Percentiles rank a stretch among this genome's conserved stretches.
Conservation (phyloP, 2,329 filamentous ascomycete species). For the Pseudopyrenochaeta lycopersici region DNA sequence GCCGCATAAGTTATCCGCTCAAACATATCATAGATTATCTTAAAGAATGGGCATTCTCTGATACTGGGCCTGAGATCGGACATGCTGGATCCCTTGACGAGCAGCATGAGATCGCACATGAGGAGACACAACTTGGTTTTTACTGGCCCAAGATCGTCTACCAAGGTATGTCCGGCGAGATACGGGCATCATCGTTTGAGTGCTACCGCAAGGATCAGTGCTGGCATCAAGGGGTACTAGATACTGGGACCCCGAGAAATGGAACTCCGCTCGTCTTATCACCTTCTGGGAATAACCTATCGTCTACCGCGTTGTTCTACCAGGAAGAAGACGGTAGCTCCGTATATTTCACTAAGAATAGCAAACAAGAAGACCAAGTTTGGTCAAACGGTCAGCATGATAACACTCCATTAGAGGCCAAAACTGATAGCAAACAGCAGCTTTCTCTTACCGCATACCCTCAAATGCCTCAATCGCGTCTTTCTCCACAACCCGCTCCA, state of each 20-base stretch:
- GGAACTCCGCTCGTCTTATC: constrained; percentile 16
- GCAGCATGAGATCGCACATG: constrained; percentile 22
- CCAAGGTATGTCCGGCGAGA: constrained; percentile 21
- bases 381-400: constrained; percentile 19
- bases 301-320: constrained; percentile 21
- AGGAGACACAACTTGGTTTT: constrained; percentile 14
- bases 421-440: constrained; percentile 11
- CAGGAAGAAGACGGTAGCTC: constrained; percentile 15
- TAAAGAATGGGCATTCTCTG: constrained; percentile 25
- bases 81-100: constrained; percentile 18
- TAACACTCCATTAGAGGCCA: neutral
- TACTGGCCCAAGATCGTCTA: constrained; percentile 27
- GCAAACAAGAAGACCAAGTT: neutral
- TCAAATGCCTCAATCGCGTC: constrained; percentile 17
- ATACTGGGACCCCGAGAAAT: constrained; percentile 19
- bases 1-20: neutral
- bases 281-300: constrained; percentile 18
- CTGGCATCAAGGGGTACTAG: constrained; percentile 22
- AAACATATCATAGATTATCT: constrained; percentile 14
- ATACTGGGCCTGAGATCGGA: constrained; percentile 16
- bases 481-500: constrained; percentile 19
- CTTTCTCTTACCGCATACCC: constrained; percentile 20
- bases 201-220: constrained; percentile 21
- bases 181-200: constrained; percentile 15
- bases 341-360: constrained; percentile 16